Base-by-base conservation (phyloP, 176 grass and related monocot genomes). In the Oryza coarctata region DNA sequence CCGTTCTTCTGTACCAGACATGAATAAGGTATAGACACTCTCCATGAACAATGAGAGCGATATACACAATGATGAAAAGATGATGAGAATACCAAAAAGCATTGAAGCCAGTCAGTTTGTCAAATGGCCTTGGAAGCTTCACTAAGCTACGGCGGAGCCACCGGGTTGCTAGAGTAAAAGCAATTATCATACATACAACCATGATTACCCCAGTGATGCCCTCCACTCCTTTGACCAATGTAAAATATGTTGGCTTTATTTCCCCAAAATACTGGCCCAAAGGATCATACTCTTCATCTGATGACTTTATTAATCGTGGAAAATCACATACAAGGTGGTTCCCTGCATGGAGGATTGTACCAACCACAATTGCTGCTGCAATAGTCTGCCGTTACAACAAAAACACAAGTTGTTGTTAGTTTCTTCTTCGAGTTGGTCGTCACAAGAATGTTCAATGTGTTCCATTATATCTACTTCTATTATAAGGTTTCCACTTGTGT, bases 41-140 rank as follows among this genome's bases (percentile, higher is more conserved):
- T 29, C 97, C 97, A 83, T 99, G 97, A 84, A 99, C 83, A 61
- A 99, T 77, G 68, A 99, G 80, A n/a, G 89, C 82, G 15, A 99
- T 45, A 45, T 99, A 99, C 34, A 99, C 97, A 81, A 99, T 79
- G 70, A 84, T 79, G 34, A 99, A 92, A 62, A 99, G 83, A 79
- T 99, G 97, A 71, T 99, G 97, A 18, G 97, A 99, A 70, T 99
- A 99, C 97, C 97, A 99, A 71, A 99, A 99, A 50, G 97, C 97
- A 92, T 99, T 99, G 81, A 96, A 99, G 33, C 97, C 97, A 11
- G 97, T 95, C 32, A 99, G 70, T 85, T 91, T 95, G 85, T 99
- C 91, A 9, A 99, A 88, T 78, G 97, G 97, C 44, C 85, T 94
- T 58, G 97, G 97, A 83, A 99, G 83, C 87, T 90, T 99, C 49